These are phyloP conservation scores for Silybum marianum DNA, from an alignment of 129 eudicot species.

Conservation along the genomic window DNA sequence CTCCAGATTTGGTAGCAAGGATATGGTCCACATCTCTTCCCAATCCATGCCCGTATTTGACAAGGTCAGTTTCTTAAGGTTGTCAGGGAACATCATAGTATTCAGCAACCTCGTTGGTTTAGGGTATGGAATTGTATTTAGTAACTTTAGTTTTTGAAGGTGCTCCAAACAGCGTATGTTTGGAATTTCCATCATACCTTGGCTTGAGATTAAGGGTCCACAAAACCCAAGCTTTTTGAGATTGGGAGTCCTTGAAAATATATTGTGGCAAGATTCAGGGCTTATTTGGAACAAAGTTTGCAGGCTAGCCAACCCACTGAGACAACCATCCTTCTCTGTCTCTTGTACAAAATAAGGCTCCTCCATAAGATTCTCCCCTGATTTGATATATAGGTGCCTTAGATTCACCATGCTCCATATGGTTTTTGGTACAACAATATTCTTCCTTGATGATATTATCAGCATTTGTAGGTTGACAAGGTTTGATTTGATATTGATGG, in stretches of 20 bases:
- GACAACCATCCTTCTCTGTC: background rate
- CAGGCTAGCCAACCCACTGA: constrained; percentile 1
- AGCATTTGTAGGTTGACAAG: constrained; percentile 34
- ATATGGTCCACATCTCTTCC: constrained; percentile 23
- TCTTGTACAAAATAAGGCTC: background rate
- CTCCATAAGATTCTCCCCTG: constrained; percentile 24
- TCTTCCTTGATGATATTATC: constrained; percentile 14
- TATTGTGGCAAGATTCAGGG: constrained; percentile 13
- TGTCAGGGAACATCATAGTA: constrained; percentile 26
- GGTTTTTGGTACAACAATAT: constrained; percentile 5
- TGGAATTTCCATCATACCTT: constrained; percentile 19
- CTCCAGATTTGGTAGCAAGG: constrained; percentile 19
- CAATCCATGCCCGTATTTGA: constrained; percentile 10
- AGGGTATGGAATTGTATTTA: background rate
- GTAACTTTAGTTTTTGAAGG: constrained; percentile 41
- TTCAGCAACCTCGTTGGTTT: constrained; percentile 4
- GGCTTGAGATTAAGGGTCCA: constrained; percentile 20
- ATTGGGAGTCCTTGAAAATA: constrained; percentile 31
- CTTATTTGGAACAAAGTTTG: constrained; percentile 29
- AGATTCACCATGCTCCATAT: constrained; percentile 23
- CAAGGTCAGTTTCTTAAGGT: constrained; percentile 18
- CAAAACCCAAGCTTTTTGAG: constrained; percentile 37
- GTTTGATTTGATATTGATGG: constrained; percentile 25
- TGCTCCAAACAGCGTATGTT: constrained; percentile 7
- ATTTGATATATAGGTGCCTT: constrained; percentile 26